Percentiles rank a stretch among this genome's conserved stretches.
phyloP scores from a whole-genome alignment of 441 rosid species.

The Jatropha podagrica region DNA sequence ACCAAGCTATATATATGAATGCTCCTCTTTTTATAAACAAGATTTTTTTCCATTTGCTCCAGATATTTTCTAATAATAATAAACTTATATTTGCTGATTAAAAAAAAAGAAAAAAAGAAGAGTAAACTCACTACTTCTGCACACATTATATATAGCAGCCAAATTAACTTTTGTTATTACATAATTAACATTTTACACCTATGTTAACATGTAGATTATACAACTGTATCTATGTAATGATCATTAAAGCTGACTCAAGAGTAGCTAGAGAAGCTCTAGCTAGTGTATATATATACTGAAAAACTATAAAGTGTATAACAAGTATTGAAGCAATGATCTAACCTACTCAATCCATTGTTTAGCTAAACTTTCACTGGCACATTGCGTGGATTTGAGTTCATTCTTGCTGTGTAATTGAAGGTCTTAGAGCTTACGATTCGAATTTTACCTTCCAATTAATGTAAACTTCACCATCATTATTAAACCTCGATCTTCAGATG shows the following conservation, averaged over 20 bases:
- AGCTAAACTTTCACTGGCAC: conserved; percentile 19
- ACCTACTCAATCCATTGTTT: conserved; percentile 25
- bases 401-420: conserved; percentile 32
- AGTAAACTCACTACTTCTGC: conserved; percentile 5
- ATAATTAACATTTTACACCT: background rate
- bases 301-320: conserved; percentile 2
- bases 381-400: conserved; percentile 25
- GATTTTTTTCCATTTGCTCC: too few relatives aligned
- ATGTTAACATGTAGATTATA: conserved; percentile 1
- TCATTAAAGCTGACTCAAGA: background rate
- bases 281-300: background rate
- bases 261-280: conserved; percentile 19
- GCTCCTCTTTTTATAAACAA: background rate
- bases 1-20: conserved; percentile 10
- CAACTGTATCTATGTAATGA: conserved; percentile 13
- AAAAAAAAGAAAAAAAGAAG: too few relatives aligned
- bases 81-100: too few relatives aligned
- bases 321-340: conserved; percentile 17
- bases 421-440: conserved; percentile 30
- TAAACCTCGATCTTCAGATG: conserved; percentile 18
- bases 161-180: background rate
- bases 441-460: conserved; percentile 24
- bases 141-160: background rate
- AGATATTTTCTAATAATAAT: too few relatives aligned
- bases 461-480: conserved; percentile 32